A percentile compares a stretch with the other conserved stretches of the same genome.
Conservation (phyloP, 1,284 basidiomycete genomes). For the Xerocomus minutiporus region DNA sequence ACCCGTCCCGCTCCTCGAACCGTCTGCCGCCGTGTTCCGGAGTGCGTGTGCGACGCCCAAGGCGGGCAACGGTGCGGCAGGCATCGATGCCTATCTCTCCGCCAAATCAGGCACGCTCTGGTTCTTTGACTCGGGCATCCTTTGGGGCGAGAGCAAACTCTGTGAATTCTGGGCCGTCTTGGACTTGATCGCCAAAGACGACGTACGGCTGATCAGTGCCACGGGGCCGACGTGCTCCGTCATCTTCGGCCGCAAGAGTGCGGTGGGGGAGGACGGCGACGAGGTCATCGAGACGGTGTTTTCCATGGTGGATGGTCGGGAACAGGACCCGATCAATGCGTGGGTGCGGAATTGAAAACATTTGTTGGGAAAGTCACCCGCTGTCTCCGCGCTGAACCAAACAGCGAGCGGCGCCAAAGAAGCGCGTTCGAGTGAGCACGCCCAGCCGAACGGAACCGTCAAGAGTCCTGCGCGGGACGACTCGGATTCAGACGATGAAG, state of each 20-base stretch:
- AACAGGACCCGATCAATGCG: constrained; percentile 34
- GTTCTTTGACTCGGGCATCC: constrained; percentile 49
- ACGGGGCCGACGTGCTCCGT: constrained; percentile 66
- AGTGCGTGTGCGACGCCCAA: too few species aligned
- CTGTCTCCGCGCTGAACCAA: too few species aligned
- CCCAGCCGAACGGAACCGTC: too few species aligned
- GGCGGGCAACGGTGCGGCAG: too few species aligned
- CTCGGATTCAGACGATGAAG: constrained; percentile 52
- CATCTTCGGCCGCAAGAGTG: constrained; percentile 45
- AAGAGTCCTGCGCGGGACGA: constrained; percentile 21
- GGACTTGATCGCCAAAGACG: constrained; percentile 50
- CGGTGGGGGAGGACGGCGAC: constrained; percentile 18
- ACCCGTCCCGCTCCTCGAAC: too few species aligned
- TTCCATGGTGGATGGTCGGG: constrained; percentile 57
- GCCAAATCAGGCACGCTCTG: too few species aligned
- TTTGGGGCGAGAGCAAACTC: constrained; percentile 70
- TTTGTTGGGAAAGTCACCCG: constrained; percentile 47
- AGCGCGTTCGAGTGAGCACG: too few species aligned
- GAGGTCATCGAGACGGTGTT: constrained; percentile 57
- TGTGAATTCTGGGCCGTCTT: constrained; percentile 71
- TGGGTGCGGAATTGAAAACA: constrained; percentile 58
- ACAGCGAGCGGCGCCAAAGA: too few species aligned
- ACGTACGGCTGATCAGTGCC: constrained; percentile 58
- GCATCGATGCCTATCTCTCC: too few species aligned
- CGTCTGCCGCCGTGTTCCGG: too few species aligned